Evolutionary conservation across 2,329 filamentous ascomycete genomes (phyloP).

Genomic region (Talaromyces sp.): DNA sequence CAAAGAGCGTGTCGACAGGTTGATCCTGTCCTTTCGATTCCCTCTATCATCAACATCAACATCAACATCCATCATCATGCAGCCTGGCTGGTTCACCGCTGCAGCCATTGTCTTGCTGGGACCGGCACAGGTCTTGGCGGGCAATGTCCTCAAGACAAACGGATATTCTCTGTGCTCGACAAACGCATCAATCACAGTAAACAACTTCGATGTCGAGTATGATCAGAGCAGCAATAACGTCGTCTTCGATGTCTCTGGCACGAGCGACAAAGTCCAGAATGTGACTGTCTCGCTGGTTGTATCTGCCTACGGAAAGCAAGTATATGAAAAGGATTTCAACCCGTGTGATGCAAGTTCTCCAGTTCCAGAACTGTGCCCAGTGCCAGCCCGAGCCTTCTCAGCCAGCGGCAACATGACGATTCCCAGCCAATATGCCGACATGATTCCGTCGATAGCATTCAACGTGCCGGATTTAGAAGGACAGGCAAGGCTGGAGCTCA

Average conservation of each 20-base stretch:
- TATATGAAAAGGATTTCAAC: constrained; percentile 78
- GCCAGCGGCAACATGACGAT: constrained; percentile 71
- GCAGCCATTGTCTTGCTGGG: constrained; percentile 17
- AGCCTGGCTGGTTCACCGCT: constrained; percentile 14
- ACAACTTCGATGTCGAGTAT: constrained; percentile 74
- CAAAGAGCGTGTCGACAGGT: constrained; percentile 21
- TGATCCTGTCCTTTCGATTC: constrained; percentile 26
- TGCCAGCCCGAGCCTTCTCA: constrained; percentile 70
- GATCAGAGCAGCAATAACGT: constrained; percentile 70
- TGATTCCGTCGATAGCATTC: constrained; percentile 88
- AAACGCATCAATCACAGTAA: constrained; percentile 61
- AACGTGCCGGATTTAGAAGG: constrained; percentile 86
- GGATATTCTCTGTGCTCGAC: constrained; percentile 72
- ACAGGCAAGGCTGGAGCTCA: constrained; percentile 73
- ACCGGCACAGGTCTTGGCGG: constrained; percentile 52
- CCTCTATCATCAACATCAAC: not conserved
- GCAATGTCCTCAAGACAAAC: constrained; percentile 72
- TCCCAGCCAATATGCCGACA: constrained; percentile 64
- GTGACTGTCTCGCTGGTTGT: constrained; percentile 74
- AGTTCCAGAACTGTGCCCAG: constrained; percentile 75
- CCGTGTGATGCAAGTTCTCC: constrained; percentile 69
- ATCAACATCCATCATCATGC: constrained; percentile 12
- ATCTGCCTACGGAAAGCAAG: constrained; percentile 75
- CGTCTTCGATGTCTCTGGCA: constrained; percentile 77
- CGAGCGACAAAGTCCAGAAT: constrained; percentile 69